Percentiles rank a stretch among this genome's conserved stretches.
phyloP scores from a whole-genome alignment of 345 rosid genomes.

The Populus ilicifolia region DNA sequence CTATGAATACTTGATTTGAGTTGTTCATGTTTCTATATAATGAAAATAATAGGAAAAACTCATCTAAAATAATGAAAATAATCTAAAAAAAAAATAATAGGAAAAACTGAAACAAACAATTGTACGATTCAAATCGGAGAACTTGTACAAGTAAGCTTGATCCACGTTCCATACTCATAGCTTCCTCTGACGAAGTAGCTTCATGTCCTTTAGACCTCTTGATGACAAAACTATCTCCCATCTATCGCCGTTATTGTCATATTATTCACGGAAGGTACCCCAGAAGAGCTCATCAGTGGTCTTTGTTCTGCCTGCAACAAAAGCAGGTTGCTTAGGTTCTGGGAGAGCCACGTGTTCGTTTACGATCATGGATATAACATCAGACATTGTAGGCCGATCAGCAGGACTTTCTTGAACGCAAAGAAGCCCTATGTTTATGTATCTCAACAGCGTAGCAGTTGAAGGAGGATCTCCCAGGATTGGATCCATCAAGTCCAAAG shows the following conservation, averaged over 20 bases:
- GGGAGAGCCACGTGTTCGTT: neutral
- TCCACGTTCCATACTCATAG: no score
- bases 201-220: no score
- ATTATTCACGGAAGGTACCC: neutral
- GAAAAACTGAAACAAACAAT: no score
- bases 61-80: no score
- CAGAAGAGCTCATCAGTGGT: neutral
- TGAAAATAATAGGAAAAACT: no score
- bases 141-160: no score
- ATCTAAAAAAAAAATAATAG: no score
- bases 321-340: slow-evolving; percentile 4
- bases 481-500: neutral
- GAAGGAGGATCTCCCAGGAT: neutral
- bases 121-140: no score
- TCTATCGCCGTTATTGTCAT: neutral
- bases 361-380: neutral
- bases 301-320: neutral
- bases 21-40: no score
- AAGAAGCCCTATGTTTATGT: neutral
- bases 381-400: slow-evolving; percentile 14
- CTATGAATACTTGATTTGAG: no score
- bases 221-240: neutral
- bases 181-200: no score
- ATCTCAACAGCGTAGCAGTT: neutral
- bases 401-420: slow-evolving; percentile 4